Base-by-base conservation (phyloP, 2,329 filamentous ascomycete species). In the Ophiostoma triangulosporum region DNA sequence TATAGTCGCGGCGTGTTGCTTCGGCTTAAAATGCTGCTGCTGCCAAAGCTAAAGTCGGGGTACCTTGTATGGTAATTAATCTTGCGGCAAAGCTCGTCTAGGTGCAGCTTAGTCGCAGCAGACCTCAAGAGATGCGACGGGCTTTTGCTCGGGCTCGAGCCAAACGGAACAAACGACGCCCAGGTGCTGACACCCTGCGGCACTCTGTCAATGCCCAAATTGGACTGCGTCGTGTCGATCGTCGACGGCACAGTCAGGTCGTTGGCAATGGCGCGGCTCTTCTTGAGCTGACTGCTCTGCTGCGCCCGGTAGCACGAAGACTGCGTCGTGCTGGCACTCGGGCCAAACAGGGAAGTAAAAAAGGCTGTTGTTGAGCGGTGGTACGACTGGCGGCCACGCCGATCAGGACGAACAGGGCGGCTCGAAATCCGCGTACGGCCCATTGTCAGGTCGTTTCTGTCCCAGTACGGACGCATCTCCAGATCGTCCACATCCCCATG, bases 1-100 rank as follows among this genome's bases (percentile, higher is more conserved):
- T 60, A 60, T 6, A 60, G 54, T 1, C 54, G 58, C 1, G 59
- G 59, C 22, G 53, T 50, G 27, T 22, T 45, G 24, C 14, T 17
- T 15, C 43, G 43, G 43, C 27, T 33, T 15, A 32, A n/a, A 6
- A 32, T 48, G 6, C 27, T 48, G 27, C 26, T 48, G 27, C 27
- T 31, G 27, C 45, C 45, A 20, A 20, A 31, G 3, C 27, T 24
- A 43, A 43, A 43, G 20, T 43, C 38, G 6, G 38, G 20, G 20
- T 24, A n/a, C 46, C n/a, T 45, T 48, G 20, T 51, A 11, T n/a
- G 40, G 52, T 26, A 50, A 35, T 26, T 32, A 8, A 45, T n/a
- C 36, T 50, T 36, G 5, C 17, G 32, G 6, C 35, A 50, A 5
- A 57, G 32, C 2, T 32, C 31, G 29, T 56, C 54, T 7, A 59